Conservation (phyloP, 2,329 filamentous ascomycete species). For the Fusarium buharicum region DNA sequence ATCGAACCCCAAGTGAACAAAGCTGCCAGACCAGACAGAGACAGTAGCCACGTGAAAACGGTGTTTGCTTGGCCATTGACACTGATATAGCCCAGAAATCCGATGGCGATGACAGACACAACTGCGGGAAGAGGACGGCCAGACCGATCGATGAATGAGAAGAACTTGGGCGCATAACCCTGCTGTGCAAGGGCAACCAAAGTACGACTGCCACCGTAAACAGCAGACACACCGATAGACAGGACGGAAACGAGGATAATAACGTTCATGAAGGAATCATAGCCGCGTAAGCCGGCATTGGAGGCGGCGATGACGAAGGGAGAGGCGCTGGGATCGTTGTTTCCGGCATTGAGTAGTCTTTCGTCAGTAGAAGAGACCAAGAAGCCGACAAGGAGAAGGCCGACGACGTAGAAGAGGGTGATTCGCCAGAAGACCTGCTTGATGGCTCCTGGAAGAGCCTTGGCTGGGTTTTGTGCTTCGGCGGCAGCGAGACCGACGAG, state of each 20-base stretch:
- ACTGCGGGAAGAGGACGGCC: slow-evolving; percentile 66
- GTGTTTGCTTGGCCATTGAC: slow-evolving; percentile 56
- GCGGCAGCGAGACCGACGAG: slow-evolving; percentile 79
- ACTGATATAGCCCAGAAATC: slow-evolving; percentile 61
- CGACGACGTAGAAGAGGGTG: slow-evolving; percentile 65
- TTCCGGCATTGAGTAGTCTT: slow-evolving; percentile 61
- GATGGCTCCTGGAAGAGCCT: slow-evolving; percentile 81
- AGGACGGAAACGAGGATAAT: slow-evolving; percentile 68
- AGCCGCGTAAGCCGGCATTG: slow-evolving; percentile 62
- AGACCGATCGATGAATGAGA: slow-evolving; percentile 67
- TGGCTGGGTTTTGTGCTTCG: slow-evolving; percentile 75
- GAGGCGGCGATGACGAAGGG: slow-evolving; percentile 69
- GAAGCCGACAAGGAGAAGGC: slow-evolving; percentile 63
- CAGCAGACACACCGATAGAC: slow-evolving; percentile 67
- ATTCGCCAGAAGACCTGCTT: slow-evolving; percentile 78
- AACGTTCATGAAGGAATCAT: slow-evolving; percentile 68
- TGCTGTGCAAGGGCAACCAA: slow-evolving; percentile 68
- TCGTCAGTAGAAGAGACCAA: slow-evolving; percentile 59
- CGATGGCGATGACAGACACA: slow-evolving; percentile 58
- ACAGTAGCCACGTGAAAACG: slow-evolving; percentile 74
- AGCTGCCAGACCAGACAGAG: slow-evolving; percentile 71
- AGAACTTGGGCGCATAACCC: slow-evolving; percentile 66
- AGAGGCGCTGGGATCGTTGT: slow-evolving; percentile 52
- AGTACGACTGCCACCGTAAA: slow-evolving; percentile 69
- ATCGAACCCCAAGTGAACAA: slow-evolving; percentile 78